Evolutionary conservation across 495 filamentous ascomycete genomes (phyloP).

Genomic region (Neurospora cerealis): DNA sequence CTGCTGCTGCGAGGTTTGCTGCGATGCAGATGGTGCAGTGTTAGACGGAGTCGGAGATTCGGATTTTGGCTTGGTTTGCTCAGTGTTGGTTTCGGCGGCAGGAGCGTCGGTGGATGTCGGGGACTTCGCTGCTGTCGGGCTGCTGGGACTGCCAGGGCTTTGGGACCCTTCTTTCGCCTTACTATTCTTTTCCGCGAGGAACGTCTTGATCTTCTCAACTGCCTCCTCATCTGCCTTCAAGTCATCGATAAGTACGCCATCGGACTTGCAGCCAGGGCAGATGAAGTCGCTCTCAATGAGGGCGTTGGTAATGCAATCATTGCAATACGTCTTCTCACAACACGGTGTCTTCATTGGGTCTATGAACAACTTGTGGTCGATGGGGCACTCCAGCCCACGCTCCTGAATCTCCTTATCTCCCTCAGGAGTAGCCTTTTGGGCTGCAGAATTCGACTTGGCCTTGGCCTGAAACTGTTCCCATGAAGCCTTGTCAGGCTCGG

Average conservation of each 20-base stretch:
- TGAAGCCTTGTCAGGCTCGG: slow-evolving; percentile 82
- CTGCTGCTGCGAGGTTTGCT: slow-evolving; percentile 15
- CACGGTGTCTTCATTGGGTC: slow-evolving; percentile 97
- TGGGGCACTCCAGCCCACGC: slow-evolving; percentile 79
- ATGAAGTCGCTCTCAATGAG: slow-evolving; percentile 96
- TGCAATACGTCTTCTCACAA: slow-evolving; percentile 95
- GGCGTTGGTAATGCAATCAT: slow-evolving; percentile 96
- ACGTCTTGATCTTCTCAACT: slow-evolving; percentile 66
- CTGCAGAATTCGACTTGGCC: slow-evolving; percentile 70
- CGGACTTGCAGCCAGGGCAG: slow-evolving; percentile 82
- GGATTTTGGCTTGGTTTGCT: slow-evolving; percentile 20
- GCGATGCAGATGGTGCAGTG: slow-evolving; percentile 6
- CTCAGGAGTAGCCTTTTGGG: slow-evolving; percentile 57
- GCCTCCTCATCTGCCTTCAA: slow-evolving; percentile 71
- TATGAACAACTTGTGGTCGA: slow-evolving; percentile 95
- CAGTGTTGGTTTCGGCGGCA: slow-evolving; percentile 10
- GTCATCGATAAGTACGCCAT: slow-evolving; percentile 88
- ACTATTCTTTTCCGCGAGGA: slow-evolving; percentile 58
- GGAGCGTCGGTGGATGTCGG: slow-evolving; percentile 14
- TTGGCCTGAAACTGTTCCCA: slow-evolving; percentile 98
- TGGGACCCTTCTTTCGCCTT: slow-evolving; percentile 37
- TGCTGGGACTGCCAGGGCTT: slow-evolving; percentile 21
- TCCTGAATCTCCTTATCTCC: slow-evolving; percentile 71
- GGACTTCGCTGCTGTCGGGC: slow-evolving; percentile 17
- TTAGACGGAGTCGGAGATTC: slow-evolving; percentile 25